Percentiles rank a stretch among this genome's conserved stretches.
Evolutionary conservation across 2,329 filamentous ascomycete genomes (phyloP).

Genomic region (Fusarium mexicanum): DNA sequence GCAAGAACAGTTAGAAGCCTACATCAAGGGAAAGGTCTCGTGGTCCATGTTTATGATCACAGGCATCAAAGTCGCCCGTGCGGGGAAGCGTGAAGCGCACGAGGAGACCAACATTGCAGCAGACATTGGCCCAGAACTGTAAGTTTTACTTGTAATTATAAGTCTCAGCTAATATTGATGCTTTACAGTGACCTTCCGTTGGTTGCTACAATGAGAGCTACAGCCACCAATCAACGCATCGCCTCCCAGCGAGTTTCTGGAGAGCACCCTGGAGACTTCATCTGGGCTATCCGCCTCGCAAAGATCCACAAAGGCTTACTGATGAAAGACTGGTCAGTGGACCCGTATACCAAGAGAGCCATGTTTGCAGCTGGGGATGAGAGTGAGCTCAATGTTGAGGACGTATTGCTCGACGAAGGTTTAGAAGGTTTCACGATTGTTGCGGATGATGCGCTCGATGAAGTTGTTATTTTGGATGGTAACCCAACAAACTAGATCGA

Average conservation of each 20-base stretch:
- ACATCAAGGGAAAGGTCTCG: not conserved
- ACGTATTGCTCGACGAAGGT: fast-evolving
- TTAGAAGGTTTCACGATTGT: not conserved
- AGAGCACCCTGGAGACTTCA: not conserved
- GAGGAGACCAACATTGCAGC: fast-evolving
- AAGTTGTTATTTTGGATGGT: not conserved
- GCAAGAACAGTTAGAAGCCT: fast-evolving
- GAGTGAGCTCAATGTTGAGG: not conserved
- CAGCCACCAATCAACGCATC: not conserved
- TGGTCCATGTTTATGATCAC: not conserved
- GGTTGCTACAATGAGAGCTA: not conserved
- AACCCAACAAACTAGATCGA: fast-evolving
- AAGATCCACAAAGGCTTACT: not conserved
- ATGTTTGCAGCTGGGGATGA: not conserved
- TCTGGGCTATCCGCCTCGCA: not conserved
- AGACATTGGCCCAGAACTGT: not conserved
- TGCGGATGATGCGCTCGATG: not conserved
- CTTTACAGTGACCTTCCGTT: not conserved
- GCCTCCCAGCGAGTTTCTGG: not conserved
- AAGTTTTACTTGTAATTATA: fast-evolving
- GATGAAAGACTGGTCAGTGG: not conserved
- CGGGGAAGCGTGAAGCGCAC: not conserved
- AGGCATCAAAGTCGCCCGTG: not conserved
- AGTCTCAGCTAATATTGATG: fast-evolving
- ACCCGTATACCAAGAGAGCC: not conserved